Base-by-base conservation (phyloP, 768 basidiomycete species). In the Lactifluus piperatus region DNA sequence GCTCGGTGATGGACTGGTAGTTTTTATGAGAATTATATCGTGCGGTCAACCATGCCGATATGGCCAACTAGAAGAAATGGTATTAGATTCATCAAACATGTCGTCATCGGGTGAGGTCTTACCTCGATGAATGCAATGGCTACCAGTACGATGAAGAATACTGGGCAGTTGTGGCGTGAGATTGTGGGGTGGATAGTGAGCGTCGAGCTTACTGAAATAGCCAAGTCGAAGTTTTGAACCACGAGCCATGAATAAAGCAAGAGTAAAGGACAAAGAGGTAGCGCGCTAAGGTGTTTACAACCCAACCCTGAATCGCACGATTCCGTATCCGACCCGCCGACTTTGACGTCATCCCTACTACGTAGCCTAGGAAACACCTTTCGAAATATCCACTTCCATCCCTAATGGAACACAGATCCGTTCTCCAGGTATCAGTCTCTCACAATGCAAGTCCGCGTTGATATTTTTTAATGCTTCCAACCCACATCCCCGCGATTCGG, bases 1-100 rank as follows among this genome's bases (percentile, higher is more conserved):
- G 81, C 62, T 83, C 78, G 32, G 74, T 68, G 11, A 63, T 58
- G 59, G 68, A 78, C 53, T 72, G 73, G 67, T 74, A 80, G 73
- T 86, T 77, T 71, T 81, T 75, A 62, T 77, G 74, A 29, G 70
- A 56, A 69, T 84, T 81, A 74, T 81, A 91, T 45, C 73, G 76
- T 14, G 83, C 73, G 8, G 79, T 78, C 45, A 93, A 76, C 81
- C 85, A 92, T 5, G 88, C 84, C 4, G 90, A 77, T 62, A 89
- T 81, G 26, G 81, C 73, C 65, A 89, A 76, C 86, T 89, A 61
- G 2, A 48, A 44, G 45, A 27, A n/a, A 39, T 20, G 32, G 13
- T 16, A 20, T 63, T 13, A 56, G 50, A 56, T 22, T 3, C n/a
- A 16, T 27, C 13, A 4, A 30, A 11, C 24, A 54, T 37, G 18